Evolutionary conservation across 148 eudicot species (phyloP).

Genomic region (Simmondsia chinensis): DNA sequence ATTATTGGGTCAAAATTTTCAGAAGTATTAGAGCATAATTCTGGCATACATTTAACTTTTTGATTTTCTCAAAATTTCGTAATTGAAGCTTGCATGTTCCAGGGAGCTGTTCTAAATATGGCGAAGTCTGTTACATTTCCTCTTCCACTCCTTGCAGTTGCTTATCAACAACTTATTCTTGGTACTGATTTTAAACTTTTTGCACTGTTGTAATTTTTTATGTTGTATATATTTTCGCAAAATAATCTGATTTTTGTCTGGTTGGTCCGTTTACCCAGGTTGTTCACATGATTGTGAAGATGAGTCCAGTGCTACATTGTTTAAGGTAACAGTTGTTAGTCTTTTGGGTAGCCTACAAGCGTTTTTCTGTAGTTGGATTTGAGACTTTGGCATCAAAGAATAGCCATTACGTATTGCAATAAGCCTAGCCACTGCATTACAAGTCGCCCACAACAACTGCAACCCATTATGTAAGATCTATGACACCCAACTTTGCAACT

Average conservation of each 20-base stretch:
- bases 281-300: slow-evolving; percentile 34
- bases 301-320: slow-evolving; percentile 34
- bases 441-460: no score
- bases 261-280: slow-evolving; percentile 27
- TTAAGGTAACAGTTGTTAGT: slow-evolving; percentile 41
- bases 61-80: slow-evolving; percentile 2
- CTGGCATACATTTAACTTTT: background rate
- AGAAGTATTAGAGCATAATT: no score
- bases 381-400: no score
- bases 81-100: slow-evolving; percentile 17
- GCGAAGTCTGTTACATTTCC: slow-evolving; percentile 91
- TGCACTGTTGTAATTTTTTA: background rate
- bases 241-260: background rate
- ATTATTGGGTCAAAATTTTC: no score
- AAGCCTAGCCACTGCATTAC: no score
- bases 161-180: slow-evolving; percentile 88
- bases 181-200: slow-evolving; percentile 31
- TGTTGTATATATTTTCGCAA: background rate
- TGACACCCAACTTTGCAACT: no score
- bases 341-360: no score
- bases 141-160: slow-evolving; percentile 82
- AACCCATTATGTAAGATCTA: no score
- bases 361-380: no score
- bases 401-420: no score
- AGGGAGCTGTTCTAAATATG: slow-evolving; percentile 64